phyloP scores from a whole-genome alignment of 306 rosid species.

The Gleditsia sinensis region DNA sequence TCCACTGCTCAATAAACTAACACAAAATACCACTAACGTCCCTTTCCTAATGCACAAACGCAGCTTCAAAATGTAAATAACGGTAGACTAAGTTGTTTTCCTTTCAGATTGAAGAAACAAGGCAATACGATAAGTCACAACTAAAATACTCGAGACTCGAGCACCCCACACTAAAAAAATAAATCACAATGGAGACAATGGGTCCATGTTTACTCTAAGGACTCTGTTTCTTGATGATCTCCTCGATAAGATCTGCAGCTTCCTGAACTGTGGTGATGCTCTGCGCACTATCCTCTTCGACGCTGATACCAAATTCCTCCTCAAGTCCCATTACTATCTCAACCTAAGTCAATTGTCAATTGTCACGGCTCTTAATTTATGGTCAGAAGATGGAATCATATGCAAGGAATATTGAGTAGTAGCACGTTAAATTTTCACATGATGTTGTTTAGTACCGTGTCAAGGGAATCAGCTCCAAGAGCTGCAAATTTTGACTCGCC shows the following conservation, averaged over 20 bases:
- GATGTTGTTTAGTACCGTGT: constrained; percentile 54
- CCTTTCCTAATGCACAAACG: neutral
- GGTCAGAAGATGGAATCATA: neutral
- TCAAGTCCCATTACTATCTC: constrained; percentile 93
- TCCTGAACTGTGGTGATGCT: constrained; percentile 69
- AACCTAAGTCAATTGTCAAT: constrained; percentile 45
- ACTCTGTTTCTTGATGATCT: constrained; percentile 43
- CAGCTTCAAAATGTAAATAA: neutral
- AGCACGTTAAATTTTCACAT: neutral
- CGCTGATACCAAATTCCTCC: constrained; percentile 76
- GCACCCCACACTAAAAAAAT: constrained; percentile 1
- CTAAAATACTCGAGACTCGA: constrained; percentile 22
- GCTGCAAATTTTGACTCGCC: constrained; percentile 63
- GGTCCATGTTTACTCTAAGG: constrained; percentile 35
- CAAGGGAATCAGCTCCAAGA: constrained; percentile 91
- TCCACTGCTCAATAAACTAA: neutral
- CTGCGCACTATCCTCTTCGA: constrained; percentile 77
- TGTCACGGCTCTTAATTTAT: constrained; percentile 4
- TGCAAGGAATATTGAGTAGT: neutral
- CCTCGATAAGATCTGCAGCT: constrained; percentile 68
- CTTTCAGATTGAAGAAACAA: constrained; percentile 11
- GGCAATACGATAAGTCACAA: constrained; percentile 10
- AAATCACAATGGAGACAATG: neutral
- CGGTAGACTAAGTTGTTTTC: neutral
- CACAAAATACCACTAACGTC: neutral